A percentile compares a stretch with the other conserved stretches of the same genome.
Evolutionary conservation across 257 asterid genomes (phyloP).

Genomic region (Osmanthus fragrans): DNA sequence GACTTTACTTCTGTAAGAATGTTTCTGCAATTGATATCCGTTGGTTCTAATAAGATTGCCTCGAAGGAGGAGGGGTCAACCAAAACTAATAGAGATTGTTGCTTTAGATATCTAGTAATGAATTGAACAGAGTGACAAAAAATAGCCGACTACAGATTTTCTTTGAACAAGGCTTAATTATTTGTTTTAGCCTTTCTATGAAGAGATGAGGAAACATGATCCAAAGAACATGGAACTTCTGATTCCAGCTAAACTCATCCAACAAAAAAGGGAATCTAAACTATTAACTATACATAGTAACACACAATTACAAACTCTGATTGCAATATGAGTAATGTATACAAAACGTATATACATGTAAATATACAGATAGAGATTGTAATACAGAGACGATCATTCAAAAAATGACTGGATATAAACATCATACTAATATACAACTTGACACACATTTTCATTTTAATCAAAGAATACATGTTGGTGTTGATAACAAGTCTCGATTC

Average conservation of each 20-base stretch:
- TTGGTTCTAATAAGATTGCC: background rate
- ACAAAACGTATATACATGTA: background rate
- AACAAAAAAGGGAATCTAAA: constrained; percentile 26
- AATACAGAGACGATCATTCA: constrained; percentile 9
- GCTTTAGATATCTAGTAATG: background rate
- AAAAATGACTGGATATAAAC: background rate
- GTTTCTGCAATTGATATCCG: constrained; percentile 4
- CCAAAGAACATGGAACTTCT: constrained; percentile 34
- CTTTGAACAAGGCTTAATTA: background rate
- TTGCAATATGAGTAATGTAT: background rate
- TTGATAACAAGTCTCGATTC: constrained; percentile 12
- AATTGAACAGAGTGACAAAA: background rate
- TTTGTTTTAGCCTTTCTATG: constrained; percentile 12
- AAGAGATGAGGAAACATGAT: constrained; percentile 37
- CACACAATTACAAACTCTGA: background rate
- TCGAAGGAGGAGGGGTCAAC: background rate
- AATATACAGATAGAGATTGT: background rate
- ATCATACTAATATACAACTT: background rate
- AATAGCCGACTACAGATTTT: background rate
- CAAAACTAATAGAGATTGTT: background rate
- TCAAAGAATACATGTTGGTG: background rate
- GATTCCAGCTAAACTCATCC: constrained; percentile 7
- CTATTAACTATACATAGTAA: background rate
- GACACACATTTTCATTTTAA: constrained; percentile 4
- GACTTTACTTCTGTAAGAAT: constrained; percentile 12